Percentiles rank a stretch among this genome's conserved stretches.
Evolutionary conservation across 768 basidiomycete genomes (phyloP).

Genomic region (Leucocoprinus sp.): DNA sequence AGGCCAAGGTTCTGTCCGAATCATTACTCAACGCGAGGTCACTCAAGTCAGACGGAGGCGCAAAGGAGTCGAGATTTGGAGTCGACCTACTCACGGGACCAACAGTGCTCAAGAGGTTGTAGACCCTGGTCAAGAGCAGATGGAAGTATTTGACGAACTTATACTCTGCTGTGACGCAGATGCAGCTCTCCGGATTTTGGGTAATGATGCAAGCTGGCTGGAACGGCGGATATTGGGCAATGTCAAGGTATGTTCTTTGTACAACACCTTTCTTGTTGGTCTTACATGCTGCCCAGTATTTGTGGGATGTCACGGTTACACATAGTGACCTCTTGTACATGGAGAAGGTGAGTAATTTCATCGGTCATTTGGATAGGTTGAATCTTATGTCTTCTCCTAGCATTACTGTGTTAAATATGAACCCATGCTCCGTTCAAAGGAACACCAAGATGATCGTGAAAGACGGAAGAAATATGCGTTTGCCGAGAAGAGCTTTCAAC

Average conservation of each 20-base stretch:
- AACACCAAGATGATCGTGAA: constrained; percentile 19
- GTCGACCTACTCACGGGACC: constrained; percentile 20
- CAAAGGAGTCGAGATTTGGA: constrained; percentile 20
- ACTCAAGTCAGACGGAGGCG: constrained; percentile 18
- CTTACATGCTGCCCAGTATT: constrained; percentile 18
- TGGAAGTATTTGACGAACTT: constrained; percentile 21
- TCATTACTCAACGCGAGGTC: constrained; percentile 20
- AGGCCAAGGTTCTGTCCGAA: constrained; percentile 18
- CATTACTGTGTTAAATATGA: constrained; percentile 33
- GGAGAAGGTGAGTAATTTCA: constrained; percentile 26
- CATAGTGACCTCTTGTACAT: constrained; percentile 40
- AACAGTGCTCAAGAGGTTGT: constrained; percentile 21
- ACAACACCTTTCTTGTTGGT: background rate
- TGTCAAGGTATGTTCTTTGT: constrained; percentile 17
- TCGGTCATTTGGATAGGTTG: background rate
- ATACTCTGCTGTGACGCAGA: constrained; percentile 23
- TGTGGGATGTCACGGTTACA: constrained; percentile 42
- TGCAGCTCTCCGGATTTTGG: constrained; percentile 19
- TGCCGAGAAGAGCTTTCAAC: constrained; percentile 31
- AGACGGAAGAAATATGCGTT: constrained; percentile 25
- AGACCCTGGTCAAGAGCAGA: constrained; percentile 19
- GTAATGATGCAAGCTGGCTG: constrained; percentile 20
- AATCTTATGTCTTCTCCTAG: constrained; percentile 15
- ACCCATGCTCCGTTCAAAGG: constrained; percentile 22
- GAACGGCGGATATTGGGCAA: constrained; percentile 24